These are phyloP conservation scores for Chaetomiaceae sp. DNA, from an alignment of 2,329 filamentous ascomycete species.

Conservation along the genomic window DNA sequence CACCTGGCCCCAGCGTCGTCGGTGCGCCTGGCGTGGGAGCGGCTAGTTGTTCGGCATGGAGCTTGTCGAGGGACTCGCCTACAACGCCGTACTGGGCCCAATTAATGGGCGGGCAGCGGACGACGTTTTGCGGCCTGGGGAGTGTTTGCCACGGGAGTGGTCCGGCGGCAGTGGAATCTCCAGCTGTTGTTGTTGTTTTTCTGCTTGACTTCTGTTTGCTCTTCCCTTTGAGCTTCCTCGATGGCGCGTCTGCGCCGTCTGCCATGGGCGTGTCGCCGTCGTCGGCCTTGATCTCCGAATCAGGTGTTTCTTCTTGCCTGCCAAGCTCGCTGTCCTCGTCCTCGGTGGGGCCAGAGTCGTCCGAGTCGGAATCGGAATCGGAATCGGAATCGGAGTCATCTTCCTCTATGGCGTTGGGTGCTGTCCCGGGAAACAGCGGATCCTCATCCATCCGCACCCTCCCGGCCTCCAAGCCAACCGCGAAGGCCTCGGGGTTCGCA, in stretches of 20 bases:
- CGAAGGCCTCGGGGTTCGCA: constrained; percentile 66
- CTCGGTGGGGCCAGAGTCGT: background rate
- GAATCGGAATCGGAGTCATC: constrained; percentile 3
- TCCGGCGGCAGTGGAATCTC: background rate
- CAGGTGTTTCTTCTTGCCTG: constrained; percentile 30
- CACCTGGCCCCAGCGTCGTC: constrained; percentile 36
- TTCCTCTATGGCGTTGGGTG: constrained; percentile 10
- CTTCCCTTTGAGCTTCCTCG: background rate
- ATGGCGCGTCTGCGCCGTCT: background rate
- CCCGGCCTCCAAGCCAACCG: constrained; percentile 61
- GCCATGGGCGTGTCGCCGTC: constrained; percentile 5
- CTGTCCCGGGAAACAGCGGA: constrained; percentile 16
- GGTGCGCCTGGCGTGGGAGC: constrained; percentile 58
- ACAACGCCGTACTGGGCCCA: constrained; percentile 94
- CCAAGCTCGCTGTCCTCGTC: constrained; percentile 29
- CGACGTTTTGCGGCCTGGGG: constrained; percentile 74
- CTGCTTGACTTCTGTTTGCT: background rate
- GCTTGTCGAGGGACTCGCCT: constrained; percentile 74
- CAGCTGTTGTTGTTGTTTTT: background rate
- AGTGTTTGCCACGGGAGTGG: constrained; percentile 55
- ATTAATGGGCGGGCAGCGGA: constrained; percentile 84
- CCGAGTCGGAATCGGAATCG: too few relatives aligned
- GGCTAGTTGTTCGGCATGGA: constrained; percentile 74
- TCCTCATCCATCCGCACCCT: constrained; percentile 46
- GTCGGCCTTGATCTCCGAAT: constrained; percentile 6